Conservation (phyloP, 106 monocot genomes). For the Triglochin maritima region DNA sequence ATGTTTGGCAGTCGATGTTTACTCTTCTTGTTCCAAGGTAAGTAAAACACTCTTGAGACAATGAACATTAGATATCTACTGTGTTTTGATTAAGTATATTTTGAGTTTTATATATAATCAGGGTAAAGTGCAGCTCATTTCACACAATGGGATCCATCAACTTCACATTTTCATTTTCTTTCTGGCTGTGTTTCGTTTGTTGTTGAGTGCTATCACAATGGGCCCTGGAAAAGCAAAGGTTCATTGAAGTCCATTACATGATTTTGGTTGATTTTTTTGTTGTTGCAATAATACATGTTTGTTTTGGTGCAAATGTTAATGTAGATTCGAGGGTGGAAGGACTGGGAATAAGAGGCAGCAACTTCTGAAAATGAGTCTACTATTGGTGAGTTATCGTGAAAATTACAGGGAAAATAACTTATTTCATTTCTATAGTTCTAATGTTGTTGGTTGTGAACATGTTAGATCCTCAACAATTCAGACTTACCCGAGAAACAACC, state of each 20-base stretch:
- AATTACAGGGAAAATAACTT: neutral
- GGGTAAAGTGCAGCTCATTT: constrained; percentile 66
- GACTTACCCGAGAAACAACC: constrained; percentile 9
- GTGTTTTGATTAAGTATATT: neutral
- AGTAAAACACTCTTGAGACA: neutral
- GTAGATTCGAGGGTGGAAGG: constrained; percentile 17
- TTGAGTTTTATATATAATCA: constrained; percentile 5
- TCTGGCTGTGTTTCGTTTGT: constrained; percentile 63
- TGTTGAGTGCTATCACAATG: constrained; percentile 60
- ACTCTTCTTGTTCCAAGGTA: neutral
- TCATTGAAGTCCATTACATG: neutral
- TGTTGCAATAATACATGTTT: neutral
- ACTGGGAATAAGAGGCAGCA: constrained; percentile 9
- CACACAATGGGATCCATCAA: constrained; percentile 48
- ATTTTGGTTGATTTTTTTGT: neutral
- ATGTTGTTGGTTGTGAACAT: neutral
- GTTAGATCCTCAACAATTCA: constrained; percentile 12
- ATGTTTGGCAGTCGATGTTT: neutral
- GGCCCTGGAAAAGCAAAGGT: constrained; percentile 74
- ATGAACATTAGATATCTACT: neutral
- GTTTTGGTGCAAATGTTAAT: neutral
- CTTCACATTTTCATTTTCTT: constrained; percentile 89
- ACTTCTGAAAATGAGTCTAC: constrained; percentile 5
- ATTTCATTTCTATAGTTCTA: neutral
- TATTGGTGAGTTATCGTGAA: neutral